Base-by-base conservation (phyloP, 257 asterid genomes). In the Linaria vulgaris region DNA sequence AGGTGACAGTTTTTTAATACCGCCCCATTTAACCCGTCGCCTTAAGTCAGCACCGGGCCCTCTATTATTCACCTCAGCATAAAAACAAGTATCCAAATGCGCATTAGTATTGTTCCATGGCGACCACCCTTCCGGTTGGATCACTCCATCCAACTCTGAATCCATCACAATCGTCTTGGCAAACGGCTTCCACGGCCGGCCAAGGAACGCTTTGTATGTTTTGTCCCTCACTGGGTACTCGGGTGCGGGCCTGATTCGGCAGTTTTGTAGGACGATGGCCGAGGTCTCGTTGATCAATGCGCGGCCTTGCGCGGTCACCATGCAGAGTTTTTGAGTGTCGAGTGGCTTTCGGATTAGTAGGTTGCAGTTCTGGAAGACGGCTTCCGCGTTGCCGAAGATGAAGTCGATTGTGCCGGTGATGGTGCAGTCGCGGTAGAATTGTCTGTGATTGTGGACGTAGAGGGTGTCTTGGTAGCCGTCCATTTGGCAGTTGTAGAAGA, bases 381-480 rank as follows among this genome's bases (percentile, higher is more conserved):
- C 90, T 1, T 70, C 69, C 4, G 86, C 92, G 48, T 86, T 78
- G 61, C 96, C 96, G 39, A 90, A 90, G 43, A 87, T 73, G 83
- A 90, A 90, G 77, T 90, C 97, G 34, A 90, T 74, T 55, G 97
- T 87, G 64, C 96, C 96, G 16, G 74, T 69, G 41, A 86, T 86
- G 74, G 63, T 71, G 82, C 96, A 89, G 66, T 89, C 88, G 3
- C 95, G 83, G 68, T 80, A 89, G 83, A 71, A 90, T 6, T 87
- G 97, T 12, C 97, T 88, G 64, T 87, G 85, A 27, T 75, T 80
- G 71, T 87, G 96, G 20, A 80, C 74, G 69, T 80, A 83, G 54
- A 90, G 91, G n/a, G 96, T 83, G 82, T 87, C 91, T 37, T 89
- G 96, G 57, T 86, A 80, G 1, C 94, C 95, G 49, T 89, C 91